Evolutionary conservation across 1,284 basidiomycete species (phyloP).

Genomic region (Ustilago trichophora): DNA sequence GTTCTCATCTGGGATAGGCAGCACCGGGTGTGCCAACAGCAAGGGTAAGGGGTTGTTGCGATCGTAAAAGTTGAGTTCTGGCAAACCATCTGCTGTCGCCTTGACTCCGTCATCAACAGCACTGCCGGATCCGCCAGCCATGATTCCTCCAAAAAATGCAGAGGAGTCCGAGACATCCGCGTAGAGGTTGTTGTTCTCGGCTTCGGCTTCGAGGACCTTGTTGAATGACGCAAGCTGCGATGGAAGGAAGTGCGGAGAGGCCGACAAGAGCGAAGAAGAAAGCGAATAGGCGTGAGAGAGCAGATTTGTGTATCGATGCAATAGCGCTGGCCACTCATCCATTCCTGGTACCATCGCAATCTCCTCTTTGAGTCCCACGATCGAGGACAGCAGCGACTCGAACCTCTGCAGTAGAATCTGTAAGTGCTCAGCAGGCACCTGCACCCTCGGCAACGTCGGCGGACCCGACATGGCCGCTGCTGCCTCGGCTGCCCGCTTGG

Average conservation of each 20-base stretch:
- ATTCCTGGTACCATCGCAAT: slow-evolving; percentile 53
- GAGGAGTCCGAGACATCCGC: slow-evolving; percentile 24
- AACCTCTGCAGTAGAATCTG: slow-evolving; percentile 54
- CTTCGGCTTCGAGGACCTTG: slow-evolving; percentile 52
- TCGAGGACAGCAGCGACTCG: slow-evolving; percentile 55
- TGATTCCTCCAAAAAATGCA: slow-evolving; percentile 24
- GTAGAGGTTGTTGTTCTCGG: slow-evolving; percentile 49
- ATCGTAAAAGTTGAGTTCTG: slow-evolving; percentile 51
- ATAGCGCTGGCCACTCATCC: slow-evolving; percentile 57
- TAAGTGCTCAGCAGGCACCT: slow-evolving; percentile 43
- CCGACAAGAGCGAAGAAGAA: slow-evolving; percentile 46
- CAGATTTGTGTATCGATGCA: slow-evolving; percentile 52
- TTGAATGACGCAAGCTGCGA: slow-evolving; percentile 54
- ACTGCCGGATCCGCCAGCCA: not conserved
- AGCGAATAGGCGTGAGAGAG: slow-evolving; percentile 58
- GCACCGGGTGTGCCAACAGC: slow-evolving; percentile 48
- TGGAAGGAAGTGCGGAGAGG: slow-evolving; percentile 52
- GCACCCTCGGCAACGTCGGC: slow-evolving; percentile 30
- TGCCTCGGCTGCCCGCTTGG: slow-evolving; percentile 14
- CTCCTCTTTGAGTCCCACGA: slow-evolving; percentile 55
- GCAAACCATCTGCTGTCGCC: slow-evolving; percentile 40
- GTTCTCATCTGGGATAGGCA: slow-evolving; percentile 51
- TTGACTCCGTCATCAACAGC: slow-evolving; percentile 31
- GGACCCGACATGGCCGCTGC: slow-evolving; percentile 10
- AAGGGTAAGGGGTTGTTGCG: slow-evolving; percentile 38